Base-by-base conservation (phyloP, 257 asterid species). In the Mentha longifolia region DNA sequence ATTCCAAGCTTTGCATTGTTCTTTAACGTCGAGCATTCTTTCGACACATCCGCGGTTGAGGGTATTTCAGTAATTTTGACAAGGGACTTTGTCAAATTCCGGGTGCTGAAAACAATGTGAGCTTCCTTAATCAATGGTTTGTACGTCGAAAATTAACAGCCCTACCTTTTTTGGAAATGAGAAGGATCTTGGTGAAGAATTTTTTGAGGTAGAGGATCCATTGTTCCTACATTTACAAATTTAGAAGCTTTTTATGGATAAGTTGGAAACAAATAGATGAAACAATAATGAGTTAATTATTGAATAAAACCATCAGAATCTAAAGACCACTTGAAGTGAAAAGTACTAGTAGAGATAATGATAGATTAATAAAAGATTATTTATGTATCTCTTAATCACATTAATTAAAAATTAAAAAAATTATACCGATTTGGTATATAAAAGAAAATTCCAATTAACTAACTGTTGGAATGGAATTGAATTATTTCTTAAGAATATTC, bases 91-190 rank as follows among this genome's bases (percentile, higher is more conserved):
- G 60, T 58, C 35, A 66, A 12, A 11, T 77, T 51, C 33, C 33
- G 59, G 20, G 75, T 68, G 13, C 59, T 61, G 72, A 72, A 73
- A 61, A 77, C 51, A 12, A 67, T 49, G 31, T 13, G 50, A 9
- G 72, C 30, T 51, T 67, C 51, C 9, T 66, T 58, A 7, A 49
- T 14, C 3, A 11, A 22, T 10, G 75, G 47, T 46, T 42, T 35
- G 33, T 30, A n/a, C 54, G 25, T 66, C 43, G 57, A 50, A 16
- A n/a, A 49, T 4, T 9, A 61, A 17, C 30, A 71, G 1, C 13
- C 72, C 76, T 11, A 30, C 61, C 15, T 46, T 47, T 46, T 30
- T 17, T 4, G 7, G 12, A 25, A 16, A 1, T 31, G 43, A 56
- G 6, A 11, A 54, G 57, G 47, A 57, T 45, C 60, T 35, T 0